Conservation (phyloP, 208 protist genomes). For the Angomonas ambiguus region DNA sequence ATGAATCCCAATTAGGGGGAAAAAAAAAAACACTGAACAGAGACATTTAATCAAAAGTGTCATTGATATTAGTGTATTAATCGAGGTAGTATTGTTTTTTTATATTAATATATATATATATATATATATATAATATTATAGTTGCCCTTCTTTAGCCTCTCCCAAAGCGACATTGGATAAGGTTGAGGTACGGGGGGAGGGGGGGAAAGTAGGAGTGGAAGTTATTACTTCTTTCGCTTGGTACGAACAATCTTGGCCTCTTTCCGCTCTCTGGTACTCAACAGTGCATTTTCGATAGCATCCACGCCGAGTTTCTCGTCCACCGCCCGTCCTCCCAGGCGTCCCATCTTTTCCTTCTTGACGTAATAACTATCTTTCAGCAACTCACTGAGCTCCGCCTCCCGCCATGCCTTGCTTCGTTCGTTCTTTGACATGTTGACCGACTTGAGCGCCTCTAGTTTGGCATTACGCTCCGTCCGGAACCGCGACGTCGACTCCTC, state of each 20-base stretch:
- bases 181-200: not conserved
- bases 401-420: constrained; percentile 75
- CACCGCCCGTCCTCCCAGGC: constrained; percentile 49
- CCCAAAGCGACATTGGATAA: not conserved
- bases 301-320: constrained; percentile 83
- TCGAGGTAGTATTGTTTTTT: constrained; percentile 15
- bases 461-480: constrained; percentile 84
- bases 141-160: no score
- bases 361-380: constrained; percentile 90
- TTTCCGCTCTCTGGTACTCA: constrained; percentile 79
- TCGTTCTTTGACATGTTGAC: constrained; percentile 79
- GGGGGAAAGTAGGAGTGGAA: not conserved
- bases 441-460: constrained; percentile 75
- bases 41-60: not conserved
- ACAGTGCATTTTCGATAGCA: constrained; percentile 83
- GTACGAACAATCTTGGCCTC: constrained; percentile 65
- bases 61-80: constrained; percentile 6
- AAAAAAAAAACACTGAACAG: not conserved
- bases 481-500: constrained; percentile 36
- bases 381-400: constrained; percentile 85
- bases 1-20: not conserved
- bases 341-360: constrained; percentile 81
- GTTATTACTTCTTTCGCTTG: constrained; percentile 13
- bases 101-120: constrained; percentile 9
- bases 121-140: not conserved